Evolutionary conservation across 1,139 yeast species (phyloP), one percentile per base, ranked within the genome.

Genomic region (Taphrina populina): DNA sequence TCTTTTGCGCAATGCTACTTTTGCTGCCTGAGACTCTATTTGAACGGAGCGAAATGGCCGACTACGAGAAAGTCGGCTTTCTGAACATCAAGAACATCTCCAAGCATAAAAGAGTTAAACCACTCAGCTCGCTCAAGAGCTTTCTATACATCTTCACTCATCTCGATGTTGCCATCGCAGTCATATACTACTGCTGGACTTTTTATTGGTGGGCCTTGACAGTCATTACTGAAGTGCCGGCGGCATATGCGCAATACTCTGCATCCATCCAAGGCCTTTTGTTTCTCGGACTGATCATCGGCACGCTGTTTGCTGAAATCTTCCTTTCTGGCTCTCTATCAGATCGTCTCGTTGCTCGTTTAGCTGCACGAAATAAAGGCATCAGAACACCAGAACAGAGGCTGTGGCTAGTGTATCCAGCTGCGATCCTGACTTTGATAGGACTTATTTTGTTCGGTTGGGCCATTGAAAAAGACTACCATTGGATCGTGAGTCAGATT

Each of bases 401-500:
- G 15, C 36, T 56, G 8, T 52, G 58, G 58, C 53, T 56, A 1
- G 35, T 52, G 20, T 56, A 56, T 19, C 58, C 58, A 1, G 58
- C 57, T 4, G 34, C 55, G 2, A 23, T 53, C 3, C 34, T 52
- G 43, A 52, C 57, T n/a, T 23, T 55, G 7, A 27, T 56, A 33
- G 58, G 58, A 5, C 27, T 56, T 20, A 56, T 53, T 2, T 11
- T 56, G 29, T 56, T 56, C 27, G 58, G 58, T 17, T 56, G 52
- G 39, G 46, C 46, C 29, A 47, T 55, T n/a, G 53, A 56, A 26
- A 40, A 27, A 27, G 43, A 52, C 13, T 56, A 55, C 44, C 58
- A 56, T 27, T 56, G 58, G 58, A 56, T 56, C 36, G 55, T 55
- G 46, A 29, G 47, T 11, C 58, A 56, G 40, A 30, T 56, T 24